phyloP scores from a whole-genome alignment of 2,329 filamentous ascomycete genomes.

The Akanthomyces muscarius region DNA sequence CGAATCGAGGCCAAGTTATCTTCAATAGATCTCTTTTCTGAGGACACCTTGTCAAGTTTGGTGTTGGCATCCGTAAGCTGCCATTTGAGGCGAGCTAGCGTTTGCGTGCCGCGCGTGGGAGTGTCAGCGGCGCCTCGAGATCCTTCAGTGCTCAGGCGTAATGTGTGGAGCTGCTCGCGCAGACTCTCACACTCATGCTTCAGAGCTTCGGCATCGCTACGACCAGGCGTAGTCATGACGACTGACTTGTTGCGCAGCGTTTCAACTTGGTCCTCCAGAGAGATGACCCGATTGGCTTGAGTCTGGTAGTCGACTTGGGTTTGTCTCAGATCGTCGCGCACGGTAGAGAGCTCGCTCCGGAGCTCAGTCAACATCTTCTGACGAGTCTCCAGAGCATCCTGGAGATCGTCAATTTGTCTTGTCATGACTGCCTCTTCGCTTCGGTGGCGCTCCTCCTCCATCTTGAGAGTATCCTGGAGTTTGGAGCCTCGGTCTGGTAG shows the following conservation, averaged over 20 bases:
- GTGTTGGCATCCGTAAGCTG: slow-evolving; percentile 56
- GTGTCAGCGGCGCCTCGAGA: slow-evolving; percentile 25
- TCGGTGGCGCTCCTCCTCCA: slow-evolving; percentile 66
- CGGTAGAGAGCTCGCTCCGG: slow-evolving; percentile 60
- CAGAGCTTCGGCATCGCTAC: slow-evolving; percentile 26
- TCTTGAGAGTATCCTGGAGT: slow-evolving; percentile 64
- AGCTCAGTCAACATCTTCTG: slow-evolving; percentile 62
- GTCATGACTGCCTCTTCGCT: slow-evolving; percentile 67
- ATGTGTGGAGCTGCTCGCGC: slow-evolving; percentile 36
- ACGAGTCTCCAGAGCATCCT: slow-evolving; percentile 64
- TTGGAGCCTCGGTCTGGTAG: slow-evolving; percentile 64
- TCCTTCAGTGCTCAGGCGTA: slow-evolving; percentile 26
- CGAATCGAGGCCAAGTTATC: slow-evolving; percentile 58
- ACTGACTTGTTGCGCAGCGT: background rate
- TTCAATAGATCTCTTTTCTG: slow-evolving; percentile 61
- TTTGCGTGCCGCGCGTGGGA: slow-evolving; percentile 35
- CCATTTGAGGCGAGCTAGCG: slow-evolving; percentile 49
- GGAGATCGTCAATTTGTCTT: slow-evolving; percentile 70
- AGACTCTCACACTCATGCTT: slow-evolving; percentile 28
- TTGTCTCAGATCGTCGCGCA: slow-evolving; percentile 67
- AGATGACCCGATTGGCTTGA: slow-evolving; percentile 61
- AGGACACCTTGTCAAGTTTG: slow-evolving; percentile 52
- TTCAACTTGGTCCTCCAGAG: slow-evolving; percentile 72
- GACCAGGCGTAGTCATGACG: slow-evolving; percentile 6
- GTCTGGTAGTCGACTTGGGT: slow-evolving; percentile 59